Evolutionary conservation across 2,329 filamentous ascomycete genomes (phyloP).

Genomic region (Ceratocystis destructans): DNA sequence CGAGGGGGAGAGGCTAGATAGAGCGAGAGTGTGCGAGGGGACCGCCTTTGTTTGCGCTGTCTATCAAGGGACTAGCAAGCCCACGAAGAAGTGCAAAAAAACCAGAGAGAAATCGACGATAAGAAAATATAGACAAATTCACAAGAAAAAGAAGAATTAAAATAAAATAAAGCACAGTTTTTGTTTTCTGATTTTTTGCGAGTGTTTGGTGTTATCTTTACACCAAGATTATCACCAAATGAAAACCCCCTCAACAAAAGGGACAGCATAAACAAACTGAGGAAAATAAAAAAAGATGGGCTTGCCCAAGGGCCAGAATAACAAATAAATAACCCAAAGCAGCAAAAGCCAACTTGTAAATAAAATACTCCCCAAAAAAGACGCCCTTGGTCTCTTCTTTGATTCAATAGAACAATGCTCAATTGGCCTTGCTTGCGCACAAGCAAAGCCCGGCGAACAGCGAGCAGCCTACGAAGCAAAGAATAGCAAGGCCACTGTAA

Average conservation of each 20-base stretch:
- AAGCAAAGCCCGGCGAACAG: neutral
- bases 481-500: neutral
- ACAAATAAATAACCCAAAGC: slow-evolving; percentile 18
- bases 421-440: neutral
- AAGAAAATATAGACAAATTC: neutral
- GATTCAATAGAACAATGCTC: neutral
- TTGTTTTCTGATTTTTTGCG: neutral
- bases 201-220: neutral
- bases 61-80: neutral
- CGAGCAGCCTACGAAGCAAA: neutral
- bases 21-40: slow-evolving; percentile 5
- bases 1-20: slow-evolving; percentile 12
- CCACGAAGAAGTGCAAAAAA: neutral
- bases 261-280: neutral
- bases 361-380: neutral
- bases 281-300: neutral
- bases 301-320: slow-evolving; percentile 10
- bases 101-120: neutral
- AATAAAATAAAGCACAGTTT: neutral
- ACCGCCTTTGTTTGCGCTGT: slow-evolving; percentile 8
- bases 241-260: neutral
- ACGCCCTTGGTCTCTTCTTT: neutral
- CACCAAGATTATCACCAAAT: neutral
- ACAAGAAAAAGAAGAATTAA: neutral
- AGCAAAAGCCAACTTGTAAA: slow-evolving; percentile 10